Base-by-base conservation (phyloP, 2,329 filamentous ascomycete species). In the Calonectria fujianensis region DNA sequence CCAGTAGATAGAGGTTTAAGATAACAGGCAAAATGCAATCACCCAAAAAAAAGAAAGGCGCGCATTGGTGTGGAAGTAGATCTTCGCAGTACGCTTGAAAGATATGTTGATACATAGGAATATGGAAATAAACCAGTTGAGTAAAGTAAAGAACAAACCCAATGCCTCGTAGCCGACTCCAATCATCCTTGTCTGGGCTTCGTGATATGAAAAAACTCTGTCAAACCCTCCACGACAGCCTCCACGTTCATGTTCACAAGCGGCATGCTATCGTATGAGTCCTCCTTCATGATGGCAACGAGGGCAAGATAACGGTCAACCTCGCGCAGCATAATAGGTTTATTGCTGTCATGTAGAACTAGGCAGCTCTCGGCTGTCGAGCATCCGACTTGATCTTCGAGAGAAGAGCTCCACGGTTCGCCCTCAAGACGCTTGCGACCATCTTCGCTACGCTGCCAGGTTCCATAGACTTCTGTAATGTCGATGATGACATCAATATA, bases 401-500 rank as follows among this genome's bases (percentile, higher is more conserved):
- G 86, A 75, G 88, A 90, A 81, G 91, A 88, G 75, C 89, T 90
- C 90, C 91, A 92, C 1, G 91, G 91, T 64, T 90, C 87, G 2
- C 88, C 90, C 82, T 93, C 92, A 8, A 93, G 87, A 29, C 85
- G 84, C 66, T 89, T 88, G 32, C 89, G 88, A 76, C 91, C 91
- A 27, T 89, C 86, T 31, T 89, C 86, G 35, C 89, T 89, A 10
- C 92, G 89, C 65, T 88, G 86, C 90, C 93, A 98, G 59, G 89
- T 90, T 70, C 96, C 96, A 83, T 98, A 99, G 50, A 99, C 94
- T 83, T 98, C 96, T 35, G 95, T 97, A 69, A 98, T 94, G 84
- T 99, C 97, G 73, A 98, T 96, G 76, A 99, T 98, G 75, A 98
- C 96, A 84, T 99, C 97, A 80, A 99, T 98, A 84, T 98, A 98